phyloP scores from a whole-genome alignment of 495 filamentous ascomycete genomes.

The Neurospora terricola region DNA sequence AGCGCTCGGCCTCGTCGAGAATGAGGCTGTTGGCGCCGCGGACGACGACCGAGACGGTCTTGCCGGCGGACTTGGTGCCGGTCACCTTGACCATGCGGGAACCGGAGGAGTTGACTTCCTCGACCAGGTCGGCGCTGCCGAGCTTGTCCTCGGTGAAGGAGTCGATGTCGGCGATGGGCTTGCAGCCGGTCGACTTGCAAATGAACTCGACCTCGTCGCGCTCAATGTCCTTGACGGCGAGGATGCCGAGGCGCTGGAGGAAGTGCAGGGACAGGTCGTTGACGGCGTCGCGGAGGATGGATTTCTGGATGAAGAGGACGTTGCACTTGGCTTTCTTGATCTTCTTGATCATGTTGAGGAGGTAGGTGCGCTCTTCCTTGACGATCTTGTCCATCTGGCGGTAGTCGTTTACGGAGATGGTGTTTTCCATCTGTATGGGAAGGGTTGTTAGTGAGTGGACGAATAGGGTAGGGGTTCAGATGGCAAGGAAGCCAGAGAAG shows the following conservation, averaged over 20 bases:
- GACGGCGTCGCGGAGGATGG: slow-evolving; percentile 92
- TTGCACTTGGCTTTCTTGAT: slow-evolving; percentile 99
- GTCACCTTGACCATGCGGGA: slow-evolving; percentile 89
- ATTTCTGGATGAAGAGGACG: slow-evolving; percentile 96
- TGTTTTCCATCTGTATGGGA: slow-evolving; percentile 81
- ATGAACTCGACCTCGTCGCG: slow-evolving; percentile 98
- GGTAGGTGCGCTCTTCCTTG: slow-evolving; percentile 95
- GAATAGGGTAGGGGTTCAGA: neutral
- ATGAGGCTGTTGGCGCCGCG: slow-evolving; percentile 92
- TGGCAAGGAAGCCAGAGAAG: neutral
- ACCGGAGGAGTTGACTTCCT: slow-evolving; percentile 80
- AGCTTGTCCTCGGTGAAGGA: slow-evolving; percentile 99
- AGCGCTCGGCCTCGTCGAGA: slow-evolving; percentile 92
- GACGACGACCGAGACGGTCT: slow-evolving; percentile 88
- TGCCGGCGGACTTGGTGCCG: slow-evolving; percentile 69
- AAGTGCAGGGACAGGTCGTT: slow-evolving; percentile 97
- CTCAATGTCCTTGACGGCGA: slow-evolving; percentile 94
- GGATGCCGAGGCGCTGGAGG: slow-evolving; percentile 91
- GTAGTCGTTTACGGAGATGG: slow-evolving; percentile 98
- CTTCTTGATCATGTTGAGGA: slow-evolving; percentile 98
- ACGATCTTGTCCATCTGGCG: slow-evolving; percentile 99
- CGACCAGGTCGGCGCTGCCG: slow-evolving; percentile 87
- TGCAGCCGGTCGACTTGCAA: slow-evolving; percentile 96
- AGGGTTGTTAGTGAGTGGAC: neutral
- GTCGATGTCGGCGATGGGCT: slow-evolving; percentile 97